phyloP scores from a whole-genome alignment of 352 stramenopile species.

The Globisporangium parvum region DNA sequence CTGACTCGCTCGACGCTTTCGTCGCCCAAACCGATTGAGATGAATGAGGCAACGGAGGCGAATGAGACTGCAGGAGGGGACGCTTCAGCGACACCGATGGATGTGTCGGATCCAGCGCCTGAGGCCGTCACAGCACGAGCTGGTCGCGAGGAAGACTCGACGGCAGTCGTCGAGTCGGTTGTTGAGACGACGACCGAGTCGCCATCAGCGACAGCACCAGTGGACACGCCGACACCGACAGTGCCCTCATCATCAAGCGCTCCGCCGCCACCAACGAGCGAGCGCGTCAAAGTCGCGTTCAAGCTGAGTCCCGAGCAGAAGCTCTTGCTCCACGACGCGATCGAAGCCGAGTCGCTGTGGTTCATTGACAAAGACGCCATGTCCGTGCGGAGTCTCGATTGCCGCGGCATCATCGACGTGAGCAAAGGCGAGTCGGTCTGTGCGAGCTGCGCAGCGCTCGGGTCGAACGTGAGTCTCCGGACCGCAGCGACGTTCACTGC shows the following conservation, averaged over 20 bases:
- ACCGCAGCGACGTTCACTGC: conserved; percentile 25
- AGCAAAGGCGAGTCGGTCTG: conserved; percentile 39
- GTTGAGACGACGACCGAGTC: neutral
- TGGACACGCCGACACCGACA: neutral
- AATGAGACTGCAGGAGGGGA: too few relatives aligned
- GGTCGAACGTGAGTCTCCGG: conserved; percentile 46
- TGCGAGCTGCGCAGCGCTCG: conserved; percentile 34
- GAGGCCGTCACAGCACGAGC: neutral
- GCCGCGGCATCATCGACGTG: conserved; percentile 36
- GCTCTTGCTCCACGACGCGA: conserved; percentile 59
- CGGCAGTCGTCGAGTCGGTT: neutral
- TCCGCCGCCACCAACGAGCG: neutral
- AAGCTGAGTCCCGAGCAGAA: conserved; percentile 33
- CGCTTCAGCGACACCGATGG: too few relatives aligned
- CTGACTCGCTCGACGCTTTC: neutral
- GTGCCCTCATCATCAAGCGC: neutral
- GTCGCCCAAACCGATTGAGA: too few relatives aligned
- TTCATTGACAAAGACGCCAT: conserved; percentile 76
- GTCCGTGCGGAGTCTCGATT: conserved; percentile 66
- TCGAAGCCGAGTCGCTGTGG: conserved; percentile 68
- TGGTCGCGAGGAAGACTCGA: neutral
- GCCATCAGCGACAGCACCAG: neutral
- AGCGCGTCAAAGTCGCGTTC: conserved; percentile 1
- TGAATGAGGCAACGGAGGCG: too few relatives aligned
- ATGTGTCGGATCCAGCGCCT: too few relatives aligned